Evolutionary conservation across 2,329 filamentous ascomycete species (phyloP), one percentile per base, ranked within the genome.

Genomic region (Blumeria graminis): DNA sequence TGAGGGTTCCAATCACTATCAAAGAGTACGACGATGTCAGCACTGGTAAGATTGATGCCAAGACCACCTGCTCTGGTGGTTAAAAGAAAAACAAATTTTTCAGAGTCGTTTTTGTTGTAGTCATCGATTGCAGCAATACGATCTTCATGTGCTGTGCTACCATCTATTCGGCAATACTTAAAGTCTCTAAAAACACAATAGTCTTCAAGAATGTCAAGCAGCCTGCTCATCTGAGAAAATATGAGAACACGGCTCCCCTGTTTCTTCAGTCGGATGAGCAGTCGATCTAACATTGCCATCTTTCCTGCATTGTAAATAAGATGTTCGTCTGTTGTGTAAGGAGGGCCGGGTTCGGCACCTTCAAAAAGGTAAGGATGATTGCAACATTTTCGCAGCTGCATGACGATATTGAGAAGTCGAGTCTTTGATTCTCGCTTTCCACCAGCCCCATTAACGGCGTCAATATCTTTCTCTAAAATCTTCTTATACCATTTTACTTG

Each of bases 1-100:
- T 98, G 92, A 9, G 92, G 92, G 65, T 95, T 96, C 92, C 92
- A 98, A 67, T 98, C 92, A 64, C 89, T 95, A 68, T 98, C 92
- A 65, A 92, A 98, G 6, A 98, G 78, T 34, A 98, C 79, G 58
- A 98, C 92, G 65, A 96, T 94, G 64, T 98, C 92, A 57, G 92
- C 92, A 59, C 78, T 83, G 0, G 92, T 98, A 66, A 98, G 72
- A 67, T 98, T 98, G 74, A 98, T 98, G 65, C 92, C 92, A 56
- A 98, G 72, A 64, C 92, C 92, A 74, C 92, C 92, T 57, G 92
- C 92, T 70, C 92, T 82, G 41, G 92, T 98, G 0, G 92, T 98
- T 50, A 98, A 75, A 59, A 98, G 73, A 69, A 98, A 98, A 58
- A 98, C 76, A 63, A 96, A 98, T 69, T 94, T 95, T 66, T 98